Conservation (phyloP, 225 moss, liverwort and hornwort species). For the Polytrichum formosum region DNA sequence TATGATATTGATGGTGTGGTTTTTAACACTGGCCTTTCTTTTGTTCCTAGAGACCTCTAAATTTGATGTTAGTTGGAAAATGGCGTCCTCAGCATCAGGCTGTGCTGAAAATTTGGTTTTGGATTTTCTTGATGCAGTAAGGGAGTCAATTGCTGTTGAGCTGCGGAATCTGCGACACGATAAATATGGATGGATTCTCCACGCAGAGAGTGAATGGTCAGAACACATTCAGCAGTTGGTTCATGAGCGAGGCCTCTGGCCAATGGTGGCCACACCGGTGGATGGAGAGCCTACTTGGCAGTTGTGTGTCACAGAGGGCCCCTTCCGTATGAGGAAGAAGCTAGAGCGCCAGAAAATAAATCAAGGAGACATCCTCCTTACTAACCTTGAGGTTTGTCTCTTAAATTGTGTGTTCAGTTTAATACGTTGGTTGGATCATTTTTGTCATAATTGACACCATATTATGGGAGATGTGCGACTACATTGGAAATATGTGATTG, state of each 20-base stretch:
- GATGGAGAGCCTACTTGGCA: slow-evolving; percentile 79
- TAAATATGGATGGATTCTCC: slow-evolving; percentile 98
- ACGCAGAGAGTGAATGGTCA: slow-evolving; percentile 96
- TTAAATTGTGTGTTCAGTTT: background rate
- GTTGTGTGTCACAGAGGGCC: slow-evolving; percentile 89
- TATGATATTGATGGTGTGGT: too few species aligned
- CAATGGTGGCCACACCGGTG: slow-evolving; percentile 46
- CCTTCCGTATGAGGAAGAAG: slow-evolving; percentile 99
- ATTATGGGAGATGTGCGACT: background rate
- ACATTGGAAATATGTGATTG: too few species aligned
- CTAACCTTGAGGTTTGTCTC: slow-evolving; percentile 43
- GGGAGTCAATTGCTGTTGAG: slow-evolving; percentile 79
- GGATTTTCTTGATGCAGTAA: slow-evolving; percentile 60
- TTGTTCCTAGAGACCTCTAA: too few species aligned
- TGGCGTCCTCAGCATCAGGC: too few species aligned
- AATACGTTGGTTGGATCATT: background rate
- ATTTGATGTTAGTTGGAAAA: too few species aligned
- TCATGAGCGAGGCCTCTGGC: slow-evolving; percentile 97
- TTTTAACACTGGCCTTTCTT: too few species aligned
- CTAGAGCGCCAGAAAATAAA: slow-evolving; percentile 80
- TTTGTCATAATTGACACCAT: background rate
- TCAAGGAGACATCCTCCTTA: slow-evolving; percentile 46
- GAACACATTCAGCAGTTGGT: slow-evolving; percentile 86
- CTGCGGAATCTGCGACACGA: slow-evolving; percentile 88
- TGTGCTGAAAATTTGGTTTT: too few species aligned